Conservation (phyloP, 352 stramenopile genomes). For the Phytophthora agathidicida region DNA sequence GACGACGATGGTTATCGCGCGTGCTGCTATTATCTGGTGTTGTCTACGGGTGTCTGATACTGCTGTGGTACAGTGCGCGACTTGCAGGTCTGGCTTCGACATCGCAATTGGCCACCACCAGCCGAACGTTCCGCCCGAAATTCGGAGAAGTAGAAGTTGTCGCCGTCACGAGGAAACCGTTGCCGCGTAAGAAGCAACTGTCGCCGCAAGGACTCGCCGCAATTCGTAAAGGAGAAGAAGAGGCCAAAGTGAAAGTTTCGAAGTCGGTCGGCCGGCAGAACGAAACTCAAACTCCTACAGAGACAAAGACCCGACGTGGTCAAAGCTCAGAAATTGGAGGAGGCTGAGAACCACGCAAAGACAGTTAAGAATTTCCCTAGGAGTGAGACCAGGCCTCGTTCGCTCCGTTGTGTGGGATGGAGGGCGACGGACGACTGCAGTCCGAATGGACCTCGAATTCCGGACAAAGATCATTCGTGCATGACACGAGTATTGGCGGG, state of each 20-base stretch:
- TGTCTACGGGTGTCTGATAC: slow-evolving; percentile 6
- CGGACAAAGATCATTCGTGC: slow-evolving; percentile 22
- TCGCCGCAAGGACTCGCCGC: slow-evolving; percentile 13
- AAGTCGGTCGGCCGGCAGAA: slow-evolving; percentile 2
- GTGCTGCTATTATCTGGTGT: neutral
- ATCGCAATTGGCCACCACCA: neutral
- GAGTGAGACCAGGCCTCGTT: neutral
- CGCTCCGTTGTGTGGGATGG: slow-evolving; percentile 27
- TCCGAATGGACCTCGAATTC: slow-evolving; percentile 18
- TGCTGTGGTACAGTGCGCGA: slow-evolving; percentile 19
- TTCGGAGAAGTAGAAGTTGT: slow-evolving; percentile 17
- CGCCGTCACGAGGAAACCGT: slow-evolving; percentile 12
- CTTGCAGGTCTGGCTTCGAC: neutral
- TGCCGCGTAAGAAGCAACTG: slow-evolving; percentile 16
- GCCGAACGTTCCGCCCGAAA: slow-evolving; percentile 16
- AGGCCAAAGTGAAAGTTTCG: neutral
- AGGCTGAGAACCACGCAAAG: slow-evolving; percentile 6
- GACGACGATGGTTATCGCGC: neutral
- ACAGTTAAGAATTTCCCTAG: slow-evolving; percentile 20
- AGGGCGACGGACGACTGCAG: slow-evolving; percentile 23
- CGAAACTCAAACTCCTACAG: neutral
- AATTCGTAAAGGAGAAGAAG: slow-evolving; percentile 10
- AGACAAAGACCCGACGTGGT: neutral
- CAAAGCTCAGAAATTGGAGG: neutral
- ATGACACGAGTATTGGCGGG: slow-evolving; percentile 13